phyloP scores from a whole-genome alignment of 2,329 filamentous ascomycete species.

The Colletotrichum navitas region DNA sequence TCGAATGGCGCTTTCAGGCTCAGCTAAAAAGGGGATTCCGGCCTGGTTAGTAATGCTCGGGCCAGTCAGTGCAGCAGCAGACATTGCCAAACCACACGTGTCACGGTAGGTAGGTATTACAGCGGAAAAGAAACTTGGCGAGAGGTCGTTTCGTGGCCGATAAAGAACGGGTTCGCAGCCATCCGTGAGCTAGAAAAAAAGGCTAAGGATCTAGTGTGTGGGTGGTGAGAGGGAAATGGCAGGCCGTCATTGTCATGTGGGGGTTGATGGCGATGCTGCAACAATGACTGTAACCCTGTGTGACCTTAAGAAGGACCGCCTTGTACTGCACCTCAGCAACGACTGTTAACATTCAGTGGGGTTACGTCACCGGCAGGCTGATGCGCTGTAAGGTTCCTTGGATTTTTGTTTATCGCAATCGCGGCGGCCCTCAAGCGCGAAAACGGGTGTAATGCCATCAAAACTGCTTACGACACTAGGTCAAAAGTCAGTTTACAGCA shows the following conservation, averaged over 20 bases:
- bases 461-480: neutral
- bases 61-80: neutral
- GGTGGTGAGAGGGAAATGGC: neutral
- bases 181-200: neutral
- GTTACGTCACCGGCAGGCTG: conserved; percentile 29
- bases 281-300: neutral
- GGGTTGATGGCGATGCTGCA: neutral
- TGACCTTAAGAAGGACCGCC: too few relatives aligned
- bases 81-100: too few relatives aligned
- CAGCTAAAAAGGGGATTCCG: neutral
- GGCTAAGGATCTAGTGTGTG: neutral
- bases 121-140: neutral
- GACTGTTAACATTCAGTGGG: neutral
- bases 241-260: neutral
- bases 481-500: too few relatives aligned
- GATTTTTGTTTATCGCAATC: conserved; percentile 13
- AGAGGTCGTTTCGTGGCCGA: neutral
- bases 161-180: neutral
- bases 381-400: conserved; percentile 13
- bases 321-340: too few relatives aligned
- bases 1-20: neutral
- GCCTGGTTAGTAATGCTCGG: neutral
- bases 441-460: neutral
- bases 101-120: neutral
- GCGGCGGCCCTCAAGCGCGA: neutral